Evolutionary conservation across 768 basidiomycete genomes (phyloP).

Genomic region (Panellus pusillus): DNA sequence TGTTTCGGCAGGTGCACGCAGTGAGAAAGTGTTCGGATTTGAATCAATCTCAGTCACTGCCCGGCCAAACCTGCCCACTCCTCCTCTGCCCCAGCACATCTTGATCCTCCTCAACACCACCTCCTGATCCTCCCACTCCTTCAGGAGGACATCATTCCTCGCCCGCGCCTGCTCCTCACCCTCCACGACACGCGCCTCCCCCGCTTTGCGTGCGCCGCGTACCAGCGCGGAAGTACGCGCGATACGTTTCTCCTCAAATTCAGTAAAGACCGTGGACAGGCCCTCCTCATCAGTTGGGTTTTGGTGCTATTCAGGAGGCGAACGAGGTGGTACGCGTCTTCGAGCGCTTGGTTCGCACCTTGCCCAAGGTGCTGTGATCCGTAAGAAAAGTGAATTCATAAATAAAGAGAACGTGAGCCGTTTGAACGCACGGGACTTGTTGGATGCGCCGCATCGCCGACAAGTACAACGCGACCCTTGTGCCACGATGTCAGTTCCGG

Average conservation of each 20-base stretch:
- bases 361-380: conserved; percentile 42
- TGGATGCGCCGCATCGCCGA: conserved; percentile 49
- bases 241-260: conserved; percentile 37
- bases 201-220: conserved; percentile 32
- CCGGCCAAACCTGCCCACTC: neutral
- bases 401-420: neutral
- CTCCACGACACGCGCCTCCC: conserved; percentile 34
- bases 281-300: conserved; percentile 23
- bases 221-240: conserved; percentile 37
- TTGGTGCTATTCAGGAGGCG: conserved; percentile 34
- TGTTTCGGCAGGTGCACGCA: no score
- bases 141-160: conserved; percentile 27
- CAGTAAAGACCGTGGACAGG: conserved; percentile 32
- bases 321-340: conserved; percentile 39
- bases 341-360: conserved; percentile 47
- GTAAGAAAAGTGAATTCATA: neutral
- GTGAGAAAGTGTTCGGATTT: neutral
- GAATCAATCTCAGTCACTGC: neutral
- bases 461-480: conserved; percentile 39
- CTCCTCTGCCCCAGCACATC: neutral
- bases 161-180: conserved; percentile 31
- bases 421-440: conserved; percentile 39
- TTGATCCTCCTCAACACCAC: neutral
- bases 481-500: conserved; percentile 42
- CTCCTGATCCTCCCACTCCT: conserved; percentile 1